Evolutionary conservation across 2,329 filamentous ascomycete genomes (phyloP).

Genomic region (Colletotrichum destructivum): DNA sequence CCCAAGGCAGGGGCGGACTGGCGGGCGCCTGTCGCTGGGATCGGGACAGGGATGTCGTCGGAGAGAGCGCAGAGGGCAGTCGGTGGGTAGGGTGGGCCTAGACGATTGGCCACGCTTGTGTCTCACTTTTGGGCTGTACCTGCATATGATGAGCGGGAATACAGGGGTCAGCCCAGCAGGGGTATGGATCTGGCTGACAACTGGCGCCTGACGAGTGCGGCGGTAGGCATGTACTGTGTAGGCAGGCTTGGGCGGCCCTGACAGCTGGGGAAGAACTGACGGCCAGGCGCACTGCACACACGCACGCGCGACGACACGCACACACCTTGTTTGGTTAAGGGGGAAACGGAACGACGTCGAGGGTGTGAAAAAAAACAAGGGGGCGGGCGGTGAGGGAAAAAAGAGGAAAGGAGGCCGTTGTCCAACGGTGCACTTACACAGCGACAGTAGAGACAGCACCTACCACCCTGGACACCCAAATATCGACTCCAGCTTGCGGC

Average conservation of each 20-base stretch:
- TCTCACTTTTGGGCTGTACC: slow-evolving; percentile 43
- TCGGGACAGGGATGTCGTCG: slow-evolving; percentile 20
- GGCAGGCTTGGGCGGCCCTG: neutral
- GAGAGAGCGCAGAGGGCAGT: too few relatives aligned
- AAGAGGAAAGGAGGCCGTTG: neutral
- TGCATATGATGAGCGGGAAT: slow-evolving; percentile 39
- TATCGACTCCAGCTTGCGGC: too few relatives aligned
- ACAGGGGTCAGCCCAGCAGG: slow-evolving; percentile 30
- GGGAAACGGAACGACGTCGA: slow-evolving; percentile 8
- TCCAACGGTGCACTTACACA: neutral
- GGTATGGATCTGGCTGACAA: slow-evolving; percentile 11
- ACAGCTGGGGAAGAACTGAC: neutral
- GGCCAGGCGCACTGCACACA: neutral
- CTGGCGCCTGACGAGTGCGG: slow-evolving; percentile 13
- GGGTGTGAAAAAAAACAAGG: neutral
- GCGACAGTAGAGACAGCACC: neutral
- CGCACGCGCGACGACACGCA: neutral
- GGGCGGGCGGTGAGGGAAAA: neutral
- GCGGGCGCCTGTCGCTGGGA: slow-evolving; percentile 27
- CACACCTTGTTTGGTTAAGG: slow-evolving; percentile 4
- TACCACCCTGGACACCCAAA: too few relatives aligned
- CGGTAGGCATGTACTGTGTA: slow-evolving; percentile 4
- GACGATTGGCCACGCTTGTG: slow-evolving; percentile 38
- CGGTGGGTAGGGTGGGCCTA: neutral
- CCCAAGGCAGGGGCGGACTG: slow-evolving; percentile 1